Evolutionary conservation across 2,329 filamentous ascomycete species (phyloP).

Genomic region (Zymoseptoria brevis): DNA sequence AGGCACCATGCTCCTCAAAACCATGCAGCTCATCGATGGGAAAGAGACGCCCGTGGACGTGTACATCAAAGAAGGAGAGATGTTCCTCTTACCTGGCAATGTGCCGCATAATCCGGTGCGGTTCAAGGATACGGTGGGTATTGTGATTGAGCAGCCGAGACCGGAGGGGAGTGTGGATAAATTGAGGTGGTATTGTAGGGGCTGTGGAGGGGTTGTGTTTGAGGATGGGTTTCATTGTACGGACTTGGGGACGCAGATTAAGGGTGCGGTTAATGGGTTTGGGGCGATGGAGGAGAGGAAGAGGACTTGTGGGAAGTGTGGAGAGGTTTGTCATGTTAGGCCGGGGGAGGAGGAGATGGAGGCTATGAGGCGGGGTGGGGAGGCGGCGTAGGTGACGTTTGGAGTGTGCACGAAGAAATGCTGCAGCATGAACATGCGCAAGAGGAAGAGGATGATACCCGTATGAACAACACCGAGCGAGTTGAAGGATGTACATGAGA

Average conservation of each 20-base stretch:
- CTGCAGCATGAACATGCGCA: background rate
- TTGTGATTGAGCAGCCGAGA: constrained; percentile 82
- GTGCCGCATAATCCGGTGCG: constrained; percentile 94
- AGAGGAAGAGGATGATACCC: too few species aligned
- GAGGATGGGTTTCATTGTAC: constrained; percentile 83
- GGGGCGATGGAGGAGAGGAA: constrained; percentile 58
- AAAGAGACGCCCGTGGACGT: constrained; percentile 66
- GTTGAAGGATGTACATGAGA: too few species aligned
- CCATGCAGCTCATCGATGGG: constrained; percentile 59
- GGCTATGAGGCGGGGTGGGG: constrained; percentile 20
- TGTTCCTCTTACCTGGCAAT: constrained; percentile 88
- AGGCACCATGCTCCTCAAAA: constrained; percentile 87
- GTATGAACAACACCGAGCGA: too few species aligned
- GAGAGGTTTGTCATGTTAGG: constrained; percentile 62
- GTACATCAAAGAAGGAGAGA: constrained; percentile 81
- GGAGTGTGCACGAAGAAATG: background rate
- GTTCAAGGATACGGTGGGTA: constrained; percentile 86
- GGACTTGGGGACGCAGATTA: constrained; percentile 89
- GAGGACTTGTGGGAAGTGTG: constrained; percentile 71
- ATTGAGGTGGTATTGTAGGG: constrained; percentile 83
- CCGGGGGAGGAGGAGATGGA: constrained; percentile 41
- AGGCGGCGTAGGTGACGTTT: background rate
- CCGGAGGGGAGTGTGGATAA: constrained; percentile 63
- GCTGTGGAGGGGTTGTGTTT: constrained; percentile 65
- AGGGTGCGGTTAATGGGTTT: constrained; percentile 79